Base-by-base conservation (phyloP, 805 yeast genomes). In the Vanderwaltozyma verrucispora region DNA sequence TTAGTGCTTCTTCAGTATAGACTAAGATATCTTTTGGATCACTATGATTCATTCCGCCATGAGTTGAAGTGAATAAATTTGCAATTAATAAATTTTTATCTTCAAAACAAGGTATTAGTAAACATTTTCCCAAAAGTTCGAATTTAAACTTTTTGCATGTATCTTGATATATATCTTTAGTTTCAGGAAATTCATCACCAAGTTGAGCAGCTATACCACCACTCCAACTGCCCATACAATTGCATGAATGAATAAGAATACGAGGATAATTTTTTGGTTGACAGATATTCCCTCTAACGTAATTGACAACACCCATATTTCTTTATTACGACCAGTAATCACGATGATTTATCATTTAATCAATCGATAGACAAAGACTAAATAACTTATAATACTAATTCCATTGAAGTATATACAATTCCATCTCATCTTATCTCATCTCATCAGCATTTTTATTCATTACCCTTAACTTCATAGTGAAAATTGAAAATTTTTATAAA, bases 151-250 rank as follows among this genome's bases (percentile, higher is more conserved):
- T 26, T 5, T 48, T 47, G 35, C 62, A 57, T 10, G 50, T 25
- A 11, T 47, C 42, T 11, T 45, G 37, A 48, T 85, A 82, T 4
- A 49, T 44, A 32, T 53, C 45, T 47, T 72, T 80, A 4, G 89
- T 72, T 2, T 63, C 50, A 2, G 85, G 87, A 54, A 68, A 84
- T 32, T 62, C 56, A 14, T 47, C 37, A 18, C 67, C 71, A 49
- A 85, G 74, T 19, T 60, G 71, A 3, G 64, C 65, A 0, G 94
- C 94, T 2, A 85, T 72, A 0, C 95, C 95, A 3, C 84, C 89
- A 4, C 92, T 92, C 95, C 95, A 85, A 1, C 66, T 50, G 0
- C 94, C 95, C 19, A 67, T 64, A 28, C 86, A 76, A 53, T 85
- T 85, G 51, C 95, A 85, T 0, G 94, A 76, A 53, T 85, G 95